Base-by-base conservation (phyloP, 2,329 filamentous ascomycete species). In the Aspergillus amoenus region DNA sequence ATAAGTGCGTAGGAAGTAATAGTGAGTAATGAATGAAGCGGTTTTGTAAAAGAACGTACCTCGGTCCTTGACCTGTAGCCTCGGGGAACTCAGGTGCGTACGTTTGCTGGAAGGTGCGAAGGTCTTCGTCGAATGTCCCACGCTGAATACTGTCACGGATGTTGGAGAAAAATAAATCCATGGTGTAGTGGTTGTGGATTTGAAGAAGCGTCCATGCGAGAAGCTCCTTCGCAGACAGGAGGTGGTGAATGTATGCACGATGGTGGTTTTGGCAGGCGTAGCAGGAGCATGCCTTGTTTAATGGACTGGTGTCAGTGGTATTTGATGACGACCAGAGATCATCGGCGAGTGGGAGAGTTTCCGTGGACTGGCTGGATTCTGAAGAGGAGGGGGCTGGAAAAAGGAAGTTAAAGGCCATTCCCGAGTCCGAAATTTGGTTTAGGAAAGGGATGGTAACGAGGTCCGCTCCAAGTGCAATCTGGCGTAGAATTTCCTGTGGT, bases 221-320 rank as follows among this genome's bases (percentile, higher is more conserved):
- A 94, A 99, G 97, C 75, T 99, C 94, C 69, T 93, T 95, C 0
- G 94, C 92, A 46, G 85, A 82, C 5, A 99, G 84, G 1, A 97
- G 82, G 73, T 99, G 94, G 63, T 92, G 88, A 37, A 99, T 70
- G 73, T 90, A 99, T 0, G 94, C 93, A 49, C 88, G 81, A 74
- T 96, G 91, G 73, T 97, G 93, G 17, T 83, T 84, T 2, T 80
- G 84, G 79, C 94, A 99, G 21, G 91, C 81, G 72, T 96, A 93
- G 80, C 94, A 99, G 50, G 76, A 66, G 73, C 94, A 99, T 15
- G 74, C 81, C 5, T 80, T 66, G 1, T 75, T 70, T 3, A 97
- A 77, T 0, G 93, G 87, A 0, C 74, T 73, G 1, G 90, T 70
- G 40, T 89, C 85, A 4, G 81, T 79, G 3, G 84, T 81, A 73